These are phyloP conservation scores for Brassica nigra DNA, from an alignment of 345 rosid genomes.

Conservation along the genomic window DNA sequence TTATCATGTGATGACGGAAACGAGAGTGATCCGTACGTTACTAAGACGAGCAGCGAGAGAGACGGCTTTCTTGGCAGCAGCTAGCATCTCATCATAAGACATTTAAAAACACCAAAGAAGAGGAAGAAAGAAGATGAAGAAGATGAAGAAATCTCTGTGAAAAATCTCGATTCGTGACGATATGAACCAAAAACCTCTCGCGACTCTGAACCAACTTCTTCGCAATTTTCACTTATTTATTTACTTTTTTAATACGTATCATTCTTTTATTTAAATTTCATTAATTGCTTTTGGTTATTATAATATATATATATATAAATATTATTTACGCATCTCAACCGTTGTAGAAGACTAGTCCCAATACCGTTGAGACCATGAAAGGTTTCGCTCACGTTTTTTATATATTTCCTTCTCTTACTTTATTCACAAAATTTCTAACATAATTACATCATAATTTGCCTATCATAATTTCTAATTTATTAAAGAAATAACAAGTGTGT, in stretches of 20 bases:
- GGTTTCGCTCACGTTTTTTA: constrained; percentile 8
- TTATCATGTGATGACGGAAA: not conserved
- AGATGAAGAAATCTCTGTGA: constrained; percentile 16
- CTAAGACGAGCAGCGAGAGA: constrained; percentile 87
- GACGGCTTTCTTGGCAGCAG: constrained; percentile 68
- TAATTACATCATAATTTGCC: not conserved
- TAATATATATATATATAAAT: not conserved
- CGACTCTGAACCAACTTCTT: constrained; percentile 40
- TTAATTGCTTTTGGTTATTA: not conserved
- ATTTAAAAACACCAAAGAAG: not conserved
- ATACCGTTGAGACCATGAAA: constrained; percentile 22
- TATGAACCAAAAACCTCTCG: constrained; percentile 38
- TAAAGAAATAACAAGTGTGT: not conserved
- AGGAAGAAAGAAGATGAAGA: not conserved
- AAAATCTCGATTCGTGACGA: constrained; percentile 1
- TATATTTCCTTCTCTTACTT: not conserved
- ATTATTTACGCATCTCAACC: constrained; percentile 15
- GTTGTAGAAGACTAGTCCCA: constrained; percentile 17
- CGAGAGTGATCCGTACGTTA: constrained; percentile 52
- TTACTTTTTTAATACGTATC: not conserved
- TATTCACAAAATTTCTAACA: not conserved
- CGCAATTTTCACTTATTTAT: constrained; percentile 6
- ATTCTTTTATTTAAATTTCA: not conserved
- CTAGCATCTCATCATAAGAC: constrained; percentile 41
- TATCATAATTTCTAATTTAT: not conserved